Percentiles rank a stretch among this genome's conserved stretches.
Evolutionary conservation across 106 monocot genomes (phyloP).

Genomic region (Dendrobium chrysotoxum): DNA sequence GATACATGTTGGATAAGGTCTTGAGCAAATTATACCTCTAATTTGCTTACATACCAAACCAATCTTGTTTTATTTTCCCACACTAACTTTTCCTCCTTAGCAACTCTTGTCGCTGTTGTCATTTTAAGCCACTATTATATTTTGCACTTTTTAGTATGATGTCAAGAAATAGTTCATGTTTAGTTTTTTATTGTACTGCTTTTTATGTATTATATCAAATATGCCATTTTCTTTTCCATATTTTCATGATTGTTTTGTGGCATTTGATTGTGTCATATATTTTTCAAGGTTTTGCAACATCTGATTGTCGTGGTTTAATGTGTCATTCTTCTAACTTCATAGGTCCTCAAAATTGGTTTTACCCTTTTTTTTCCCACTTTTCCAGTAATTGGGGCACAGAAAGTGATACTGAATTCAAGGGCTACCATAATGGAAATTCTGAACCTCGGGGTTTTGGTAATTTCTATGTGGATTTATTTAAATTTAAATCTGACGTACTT

Average conservation of each 20-base stretch:
- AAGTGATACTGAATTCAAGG: constrained; percentile 95
- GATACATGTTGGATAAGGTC: background rate
- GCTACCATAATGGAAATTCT: constrained; percentile 96
- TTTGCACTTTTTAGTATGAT: background rate
- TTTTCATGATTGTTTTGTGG: background rate
- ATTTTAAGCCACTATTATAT: background rate
- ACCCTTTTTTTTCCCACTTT: background rate
- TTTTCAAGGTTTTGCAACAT: background rate
- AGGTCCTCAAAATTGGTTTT: background rate
- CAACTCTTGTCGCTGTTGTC: background rate
- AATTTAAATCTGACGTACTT: background rate
- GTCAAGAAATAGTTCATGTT: background rate
- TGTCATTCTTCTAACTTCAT: background rate
- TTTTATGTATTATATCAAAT: background rate
- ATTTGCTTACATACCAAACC: background rate
- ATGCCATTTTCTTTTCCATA: background rate
- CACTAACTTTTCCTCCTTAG: background rate
- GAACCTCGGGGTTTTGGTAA: constrained; percentile 99
- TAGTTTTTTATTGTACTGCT: background rate
- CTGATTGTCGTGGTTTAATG: too few species aligned
- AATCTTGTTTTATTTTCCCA: background rate
- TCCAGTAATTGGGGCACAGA: constrained; percentile 97
- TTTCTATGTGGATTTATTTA: constrained; percentile 4
- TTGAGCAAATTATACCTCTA: background rate
- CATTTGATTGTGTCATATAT: background rate